phyloP scores from a whole-genome alignment of 2,329 filamentous ascomycete species.

The Stemphylium vesicarium region DNA sequence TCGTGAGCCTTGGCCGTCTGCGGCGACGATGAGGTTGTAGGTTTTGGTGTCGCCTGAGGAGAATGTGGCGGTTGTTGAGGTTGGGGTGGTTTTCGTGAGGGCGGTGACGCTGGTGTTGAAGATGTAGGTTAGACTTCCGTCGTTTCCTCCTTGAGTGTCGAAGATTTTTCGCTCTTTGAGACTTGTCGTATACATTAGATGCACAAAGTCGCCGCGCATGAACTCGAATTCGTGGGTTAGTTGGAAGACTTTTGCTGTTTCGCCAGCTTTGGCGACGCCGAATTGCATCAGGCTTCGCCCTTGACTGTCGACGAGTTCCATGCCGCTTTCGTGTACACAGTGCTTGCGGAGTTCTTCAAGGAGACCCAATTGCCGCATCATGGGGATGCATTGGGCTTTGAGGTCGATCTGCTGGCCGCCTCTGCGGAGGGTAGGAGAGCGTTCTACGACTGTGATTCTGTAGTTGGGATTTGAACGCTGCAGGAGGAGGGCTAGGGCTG shows the following conservation, averaged over 20 bases:
- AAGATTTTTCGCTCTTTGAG: conserved; percentile 23
- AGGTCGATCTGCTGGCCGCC: conserved; percentile 56
- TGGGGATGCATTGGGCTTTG: conserved; percentile 50
- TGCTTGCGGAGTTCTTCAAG: conserved; percentile 40
- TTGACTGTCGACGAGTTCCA: conserved; percentile 41
- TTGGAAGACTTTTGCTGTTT: conserved; percentile 27
- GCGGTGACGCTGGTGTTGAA: conserved; percentile 23
- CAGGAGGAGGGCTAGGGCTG: conserved; percentile 59
- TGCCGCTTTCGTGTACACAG: conserved; percentile 49
- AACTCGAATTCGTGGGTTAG: conserved; percentile 42
- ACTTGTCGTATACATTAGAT: conserved; percentile 36
- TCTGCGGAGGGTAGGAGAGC: conserved; percentile 51
- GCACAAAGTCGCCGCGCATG: conserved; percentile 40
- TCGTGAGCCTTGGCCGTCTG: conserved; percentile 33
- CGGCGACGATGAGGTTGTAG: conserved; percentile 37
- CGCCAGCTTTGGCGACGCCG: conserved; percentile 49
- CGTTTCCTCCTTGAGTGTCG: conserved; percentile 7
- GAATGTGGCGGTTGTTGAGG: conserved; percentile 26
- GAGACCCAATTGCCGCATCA: conserved; percentile 50
- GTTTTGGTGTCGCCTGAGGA: conserved; percentile 14
- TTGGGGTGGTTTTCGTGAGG: conserved; percentile 17
- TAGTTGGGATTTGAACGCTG: conserved; percentile 48
- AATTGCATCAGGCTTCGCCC: conserved; percentile 24
- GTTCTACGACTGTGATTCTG: conserved; percentile 52
- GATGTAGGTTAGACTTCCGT: conserved; percentile 16